phyloP scores from a whole-genome alignment of 371 early-diverging fungal genomes.

The Syncephalastrum racemosum region DNA sequence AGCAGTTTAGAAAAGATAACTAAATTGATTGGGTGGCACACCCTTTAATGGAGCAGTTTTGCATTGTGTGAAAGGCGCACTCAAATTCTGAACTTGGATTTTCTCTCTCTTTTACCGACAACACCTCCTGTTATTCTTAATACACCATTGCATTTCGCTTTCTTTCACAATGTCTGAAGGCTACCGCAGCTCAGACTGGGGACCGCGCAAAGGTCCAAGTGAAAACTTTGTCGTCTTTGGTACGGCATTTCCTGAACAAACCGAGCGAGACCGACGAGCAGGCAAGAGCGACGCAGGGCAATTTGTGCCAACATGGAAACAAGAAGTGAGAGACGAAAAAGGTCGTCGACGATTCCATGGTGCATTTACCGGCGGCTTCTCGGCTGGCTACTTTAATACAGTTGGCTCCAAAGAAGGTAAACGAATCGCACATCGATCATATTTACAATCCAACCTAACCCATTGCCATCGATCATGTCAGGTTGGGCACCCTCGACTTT shows the following conservation, averaged over 20 bases:
- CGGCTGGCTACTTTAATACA: conserved; percentile 93
- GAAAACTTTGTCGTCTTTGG: conserved; percentile 47
- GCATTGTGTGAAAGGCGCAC: too few species aligned
- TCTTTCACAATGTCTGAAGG: too few species aligned
- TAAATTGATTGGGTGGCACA: too few species aligned
- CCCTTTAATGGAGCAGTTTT: too few species aligned
- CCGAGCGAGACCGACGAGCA: conserved; percentile 40
- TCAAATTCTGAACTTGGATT: too few species aligned
- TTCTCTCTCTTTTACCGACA: too few species aligned
- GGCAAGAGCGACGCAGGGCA: conserved; percentile 47
- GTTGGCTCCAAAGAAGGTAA: conserved; percentile 94
- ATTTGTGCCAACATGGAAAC: conserved; percentile 57
- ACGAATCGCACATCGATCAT: neutral
- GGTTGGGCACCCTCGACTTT: conserved; percentile 81
- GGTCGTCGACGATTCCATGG: conserved; percentile 91
- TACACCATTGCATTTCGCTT: too few species aligned
- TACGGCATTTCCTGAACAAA: conserved; percentile 51
- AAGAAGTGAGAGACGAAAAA: conserved; percentile 73
- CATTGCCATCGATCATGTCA: conserved; percentile 18
- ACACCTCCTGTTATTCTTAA: too few species aligned
- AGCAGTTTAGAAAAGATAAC: too few species aligned
- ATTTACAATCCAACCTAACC: neutral
- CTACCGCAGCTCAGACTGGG: neutral
- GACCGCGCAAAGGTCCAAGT: neutral
- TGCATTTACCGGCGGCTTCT: conserved; percentile 93